Conservation (phyloP, 495 filamentous ascomycete species). For the Platismatia glauca region DNA sequence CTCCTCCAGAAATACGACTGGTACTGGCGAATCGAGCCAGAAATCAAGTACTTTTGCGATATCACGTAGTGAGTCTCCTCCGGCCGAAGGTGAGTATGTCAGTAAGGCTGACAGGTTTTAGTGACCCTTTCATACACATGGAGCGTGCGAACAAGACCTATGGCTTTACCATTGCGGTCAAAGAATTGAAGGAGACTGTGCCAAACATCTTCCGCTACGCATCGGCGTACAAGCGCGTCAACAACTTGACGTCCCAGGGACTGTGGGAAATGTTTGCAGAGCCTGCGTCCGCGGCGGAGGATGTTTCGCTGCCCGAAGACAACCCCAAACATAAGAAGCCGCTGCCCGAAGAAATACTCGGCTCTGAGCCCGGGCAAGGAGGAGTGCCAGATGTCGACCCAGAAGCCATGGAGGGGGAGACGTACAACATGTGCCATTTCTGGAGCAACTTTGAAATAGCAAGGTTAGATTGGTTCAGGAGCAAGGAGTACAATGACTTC, state of each 20-base stretch:
- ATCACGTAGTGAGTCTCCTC: slow-evolving; percentile 83
- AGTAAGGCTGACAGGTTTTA: slow-evolving; percentile 34
- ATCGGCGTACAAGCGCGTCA: slow-evolving; percentile 93
- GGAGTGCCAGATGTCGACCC: slow-evolving; percentile 72
- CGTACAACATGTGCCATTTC: slow-evolving; percentile 99
- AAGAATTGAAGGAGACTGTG: slow-evolving; percentile 95
- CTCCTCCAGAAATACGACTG: slow-evolving; percentile 95
- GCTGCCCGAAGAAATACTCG: slow-evolving; percentile 75
- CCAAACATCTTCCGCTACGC: slow-evolving; percentile 99
- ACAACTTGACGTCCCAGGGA: slow-evolving; percentile 84
- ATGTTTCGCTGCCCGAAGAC: slow-evolving; percentile 42
- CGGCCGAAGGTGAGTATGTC: not conserved
- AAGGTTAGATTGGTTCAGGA: slow-evolving; percentile 86
- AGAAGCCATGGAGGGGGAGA: slow-evolving; percentile 94
- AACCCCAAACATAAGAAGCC: slow-evolving; percentile 61
- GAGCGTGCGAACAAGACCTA: slow-evolving; percentile 91
- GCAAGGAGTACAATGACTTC: slow-evolving; percentile 94
- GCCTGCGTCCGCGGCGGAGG: slow-evolving; percentile 47
- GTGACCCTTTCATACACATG: slow-evolving; percentile 95
- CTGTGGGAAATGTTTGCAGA: slow-evolving; percentile 99
- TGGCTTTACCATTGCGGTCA: slow-evolving; percentile 97
- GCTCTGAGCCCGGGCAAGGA: slow-evolving; percentile 63
- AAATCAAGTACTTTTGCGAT: slow-evolving; percentile 99
- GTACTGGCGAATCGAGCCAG: slow-evolving; percentile 99
- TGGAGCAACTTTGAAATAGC: slow-evolving; percentile 99